A percentile compares a stretch with the other conserved stretches of the same genome.
These are phyloP conservation scores for Forsythia viridissima DNA, from an alignment of 257 asterid genomes.

Conservation along the genomic window DNA sequence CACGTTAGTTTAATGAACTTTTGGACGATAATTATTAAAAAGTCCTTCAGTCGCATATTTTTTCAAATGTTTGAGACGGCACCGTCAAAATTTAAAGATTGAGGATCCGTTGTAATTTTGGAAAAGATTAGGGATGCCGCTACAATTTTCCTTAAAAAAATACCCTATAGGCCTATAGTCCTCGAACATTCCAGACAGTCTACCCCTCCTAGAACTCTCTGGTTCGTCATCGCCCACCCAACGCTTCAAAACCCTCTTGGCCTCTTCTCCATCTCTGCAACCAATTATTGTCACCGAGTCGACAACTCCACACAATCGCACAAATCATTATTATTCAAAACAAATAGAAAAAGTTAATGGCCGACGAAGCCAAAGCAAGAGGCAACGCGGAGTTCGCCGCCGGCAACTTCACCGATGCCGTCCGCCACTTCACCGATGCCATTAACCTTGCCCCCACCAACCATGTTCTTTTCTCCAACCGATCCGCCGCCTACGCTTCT, in stretches of 20 bases:
- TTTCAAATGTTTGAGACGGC: too few species aligned
- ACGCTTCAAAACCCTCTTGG: not conserved
- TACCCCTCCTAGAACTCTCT: constrained; percentile 18
- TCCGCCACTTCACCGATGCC: constrained; percentile 72
- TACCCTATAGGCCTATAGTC: not conserved
- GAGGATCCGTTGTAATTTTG: not conserved
- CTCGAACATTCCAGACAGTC: constrained; percentile 26
- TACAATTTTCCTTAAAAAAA: not conserved
- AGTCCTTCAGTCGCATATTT: too few species aligned
- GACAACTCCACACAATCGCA: not conserved
- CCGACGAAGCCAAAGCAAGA: constrained; percentile 90
- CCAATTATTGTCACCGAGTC: not conserved
- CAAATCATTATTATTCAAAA: not conserved
- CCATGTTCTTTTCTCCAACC: constrained; percentile 88
- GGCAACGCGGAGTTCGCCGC: constrained; percentile 94
- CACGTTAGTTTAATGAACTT: too few species aligned
- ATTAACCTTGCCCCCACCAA: constrained; percentile 64
- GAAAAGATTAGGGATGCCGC: not conserved
- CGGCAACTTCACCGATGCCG: constrained; percentile 67
- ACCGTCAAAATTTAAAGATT: not conserved
- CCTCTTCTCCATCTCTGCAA: not conserved
- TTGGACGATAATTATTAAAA: too few species aligned
- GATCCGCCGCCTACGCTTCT: constrained; percentile 94
- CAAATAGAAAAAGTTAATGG: constrained; percentile 41
- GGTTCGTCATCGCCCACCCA: not conserved